Percentiles rank a stretch among this genome's conserved stretches.
Evolutionary conservation across 2,329 filamentous ascomycete genomes (phyloP).

Genomic region (Alternaria viburni): DNA sequence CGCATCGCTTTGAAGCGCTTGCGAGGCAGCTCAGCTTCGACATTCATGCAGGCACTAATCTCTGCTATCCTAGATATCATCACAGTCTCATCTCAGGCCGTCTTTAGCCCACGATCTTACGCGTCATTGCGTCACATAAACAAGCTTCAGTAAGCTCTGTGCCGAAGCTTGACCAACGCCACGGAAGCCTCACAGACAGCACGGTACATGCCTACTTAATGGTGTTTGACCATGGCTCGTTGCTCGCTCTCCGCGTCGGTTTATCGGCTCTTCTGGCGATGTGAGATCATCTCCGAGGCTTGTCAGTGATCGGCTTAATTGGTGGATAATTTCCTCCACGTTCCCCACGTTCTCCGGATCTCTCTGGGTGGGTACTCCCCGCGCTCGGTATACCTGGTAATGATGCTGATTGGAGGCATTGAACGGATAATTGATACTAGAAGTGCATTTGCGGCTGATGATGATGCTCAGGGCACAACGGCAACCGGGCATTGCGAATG

Average conservation of each 20-base stretch:
- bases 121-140: not conserved
- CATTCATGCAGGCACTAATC: not conserved
- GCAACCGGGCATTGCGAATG: not conserved
- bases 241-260: not conserved
- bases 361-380: constrained; percentile 17
- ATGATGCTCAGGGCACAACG: not conserved
- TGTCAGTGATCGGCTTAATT: constrained; percentile 12
- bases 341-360: constrained; percentile 18
- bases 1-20: not conserved
- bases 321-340: constrained; percentile 27
- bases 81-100: not conserved
- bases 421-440: not conserved
- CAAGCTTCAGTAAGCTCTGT: constrained; percentile 2
- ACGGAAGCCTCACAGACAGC: not conserved
- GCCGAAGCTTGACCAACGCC: constrained; percentile 3
- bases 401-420: constrained; percentile 9
- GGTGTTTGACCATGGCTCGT: not conserved
- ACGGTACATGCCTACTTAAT: not conserved
- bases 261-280: not conserved
- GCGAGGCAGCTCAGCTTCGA: not conserved
- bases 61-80: not conserved
- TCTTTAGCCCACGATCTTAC: not conserved
- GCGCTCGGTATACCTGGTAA: constrained; percentile 9
- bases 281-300: not conserved
- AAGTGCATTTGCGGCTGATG: not conserved